Conservation (phyloP, 2,329 filamentous ascomycete genomes). For the Elsinoe fawcettii region DNA sequence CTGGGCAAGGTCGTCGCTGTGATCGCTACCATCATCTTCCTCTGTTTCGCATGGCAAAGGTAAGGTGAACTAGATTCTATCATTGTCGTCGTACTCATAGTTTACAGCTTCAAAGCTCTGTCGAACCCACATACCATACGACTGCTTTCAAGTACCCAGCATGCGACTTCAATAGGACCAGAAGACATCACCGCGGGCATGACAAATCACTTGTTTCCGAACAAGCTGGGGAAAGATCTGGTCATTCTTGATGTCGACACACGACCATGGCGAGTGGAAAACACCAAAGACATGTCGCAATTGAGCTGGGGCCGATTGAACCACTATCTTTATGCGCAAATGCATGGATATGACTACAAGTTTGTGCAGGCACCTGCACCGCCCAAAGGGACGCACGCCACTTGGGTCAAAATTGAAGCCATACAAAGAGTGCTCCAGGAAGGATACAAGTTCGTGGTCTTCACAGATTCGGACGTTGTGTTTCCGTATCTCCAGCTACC, state of each 20-base stretch:
- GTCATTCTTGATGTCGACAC: constrained; percentile 10
- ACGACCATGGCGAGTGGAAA: neutral
- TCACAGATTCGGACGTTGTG: constrained; percentile 40
- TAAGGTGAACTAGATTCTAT: neutral
- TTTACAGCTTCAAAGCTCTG: neutral
- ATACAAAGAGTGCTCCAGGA: constrained; percentile 29
- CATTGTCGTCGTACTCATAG: neutral
- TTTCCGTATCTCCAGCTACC: constrained; percentile 38
- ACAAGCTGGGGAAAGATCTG: neutral
- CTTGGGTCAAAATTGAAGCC: constrained; percentile 41
- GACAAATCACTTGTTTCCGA: neutral
- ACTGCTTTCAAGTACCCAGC: neutral
- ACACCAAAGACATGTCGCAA: neutral
- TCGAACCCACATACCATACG: neutral
- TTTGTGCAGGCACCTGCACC: constrained; percentile 39
- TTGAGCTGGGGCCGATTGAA: constrained; percentile 20
- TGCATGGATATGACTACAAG: constrained; percentile 46
- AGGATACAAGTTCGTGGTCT: constrained; percentile 36
- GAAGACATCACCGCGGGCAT: neutral
- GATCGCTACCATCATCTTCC: neutral
- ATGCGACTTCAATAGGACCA: neutral
- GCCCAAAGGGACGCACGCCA: constrained; percentile 34
- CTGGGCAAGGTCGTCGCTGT: neutral
- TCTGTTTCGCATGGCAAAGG: neutral
- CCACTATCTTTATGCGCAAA: constrained; percentile 35